Evolutionary conservation across 768 basidiomycete species (phyloP).

Genomic region (Trametes coccinea): DNA sequence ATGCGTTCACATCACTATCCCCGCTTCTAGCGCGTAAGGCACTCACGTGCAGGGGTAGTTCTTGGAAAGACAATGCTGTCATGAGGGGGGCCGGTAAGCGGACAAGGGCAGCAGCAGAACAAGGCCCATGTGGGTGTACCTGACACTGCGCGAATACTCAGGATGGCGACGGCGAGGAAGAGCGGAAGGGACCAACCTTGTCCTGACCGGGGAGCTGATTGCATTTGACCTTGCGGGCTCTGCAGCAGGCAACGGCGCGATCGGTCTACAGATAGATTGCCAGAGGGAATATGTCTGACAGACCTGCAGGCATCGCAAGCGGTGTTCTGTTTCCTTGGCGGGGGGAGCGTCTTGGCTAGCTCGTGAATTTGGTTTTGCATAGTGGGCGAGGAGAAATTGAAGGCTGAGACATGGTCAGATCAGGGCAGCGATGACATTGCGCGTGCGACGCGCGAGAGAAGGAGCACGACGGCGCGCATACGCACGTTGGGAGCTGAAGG

Average conservation of each 20-base stretch:
- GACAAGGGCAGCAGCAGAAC: background rate
- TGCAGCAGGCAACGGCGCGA: constrained; percentile 31
- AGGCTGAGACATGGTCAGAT: constrained; percentile 42
- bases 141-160: constrained; percentile 52
- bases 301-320: constrained; percentile 93
- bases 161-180: constrained; percentile 21
- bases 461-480: background rate
- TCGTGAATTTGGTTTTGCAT: constrained; percentile 84
- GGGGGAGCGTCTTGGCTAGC: constrained; percentile 74
- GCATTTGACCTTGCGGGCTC: constrained; percentile 88
- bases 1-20: constrained; percentile 22
- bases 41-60: constrained; percentile 92
- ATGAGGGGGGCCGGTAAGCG: constrained; percentile 13
- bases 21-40: constrained; percentile 18
- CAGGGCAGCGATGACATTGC: constrained; percentile 26
- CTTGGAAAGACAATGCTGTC: constrained; percentile 81
- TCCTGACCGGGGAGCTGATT: constrained; percentile 79
- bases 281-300: constrained; percentile 17
- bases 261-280: background rate
- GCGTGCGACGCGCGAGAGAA: background rate
- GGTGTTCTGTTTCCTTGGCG: constrained; percentile 90
- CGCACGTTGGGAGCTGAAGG: constrained; percentile 20
- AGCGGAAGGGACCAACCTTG: constrained; percentile 53
- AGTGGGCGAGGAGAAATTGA: constrained; percentile 61
- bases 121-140: constrained; percentile 39